These are phyloP conservation scores for Adansonia madagascariensis DNA, from an alignment of 441 rosid genomes.

Conservation along the genomic window DNA sequence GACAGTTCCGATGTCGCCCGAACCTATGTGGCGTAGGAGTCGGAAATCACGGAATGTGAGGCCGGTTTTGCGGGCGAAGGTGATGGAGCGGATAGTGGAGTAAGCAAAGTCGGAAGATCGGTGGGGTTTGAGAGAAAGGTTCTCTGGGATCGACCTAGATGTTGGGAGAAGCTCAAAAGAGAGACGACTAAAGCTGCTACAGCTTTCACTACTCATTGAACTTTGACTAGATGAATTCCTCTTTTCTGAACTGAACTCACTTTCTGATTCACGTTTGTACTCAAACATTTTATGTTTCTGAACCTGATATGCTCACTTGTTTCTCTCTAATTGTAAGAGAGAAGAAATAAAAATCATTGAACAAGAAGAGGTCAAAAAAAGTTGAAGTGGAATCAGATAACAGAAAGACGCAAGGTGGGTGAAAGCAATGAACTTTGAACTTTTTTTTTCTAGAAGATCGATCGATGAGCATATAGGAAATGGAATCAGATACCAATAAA, in stretches of 20 bases:
- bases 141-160: slow-evolving; percentile 46
- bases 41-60: slow-evolving; percentile 76
- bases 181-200: slow-evolving; percentile 68
- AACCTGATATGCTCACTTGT: slow-evolving; percentile 18
- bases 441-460: not conserved
- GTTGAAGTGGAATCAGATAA: slow-evolving; percentile 29
- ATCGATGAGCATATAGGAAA: not conserved
- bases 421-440: slow-evolving; percentile 24
- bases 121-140: slow-evolving; percentile 72
- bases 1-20: slow-evolving; percentile 94
- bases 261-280: slow-evolving; percentile 50
- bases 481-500: slow-evolving; percentile 8
- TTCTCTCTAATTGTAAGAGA: slow-evolving; percentile 21
- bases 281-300: slow-evolving; percentile 40
- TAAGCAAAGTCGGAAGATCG: slow-evolving; percentile 84
- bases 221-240: slow-evolving; percentile 54
- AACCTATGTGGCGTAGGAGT: slow-evolving; percentile 72
- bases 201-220: slow-evolving; percentile 67
- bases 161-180: slow-evolving; percentile 60
- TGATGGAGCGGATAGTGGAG: slow-evolving; percentile 68
- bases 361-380: not conserved
- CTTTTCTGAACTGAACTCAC: slow-evolving; percentile 53
- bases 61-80: slow-evolving; percentile 44
- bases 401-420: slow-evolving; percentile 2
- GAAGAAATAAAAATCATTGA: not conserved